These are phyloP conservation scores for Flaveria ramosissima DNA, from an alignment of 129 eudicot genomes.

Conservation along the genomic window DNA sequence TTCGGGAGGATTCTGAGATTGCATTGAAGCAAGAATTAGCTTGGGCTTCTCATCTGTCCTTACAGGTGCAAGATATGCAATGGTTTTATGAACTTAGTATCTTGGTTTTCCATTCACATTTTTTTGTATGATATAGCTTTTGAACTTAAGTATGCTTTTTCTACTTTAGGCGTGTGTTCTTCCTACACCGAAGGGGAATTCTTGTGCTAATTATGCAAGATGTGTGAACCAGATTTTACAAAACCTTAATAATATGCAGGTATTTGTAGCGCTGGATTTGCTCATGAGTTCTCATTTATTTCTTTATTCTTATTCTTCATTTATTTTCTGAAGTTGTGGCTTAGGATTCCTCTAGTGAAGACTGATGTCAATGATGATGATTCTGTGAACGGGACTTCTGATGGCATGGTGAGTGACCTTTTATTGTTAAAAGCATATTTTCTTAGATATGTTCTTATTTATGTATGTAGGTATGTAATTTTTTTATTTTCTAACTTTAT, in stretches of 20 bases:
- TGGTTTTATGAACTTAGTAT: neutral
- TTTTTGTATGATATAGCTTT: neutral
- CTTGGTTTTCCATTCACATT: neutral
- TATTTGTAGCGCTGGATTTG: conserved; percentile 18
- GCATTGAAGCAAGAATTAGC: conserved; percentile 80
- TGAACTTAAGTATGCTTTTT: conserved; percentile 12
- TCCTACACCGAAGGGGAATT: conserved; percentile 81
- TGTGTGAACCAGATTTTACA: conserved; percentile 91
- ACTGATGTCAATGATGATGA: conserved; percentile 64
- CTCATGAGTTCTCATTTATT: neutral
- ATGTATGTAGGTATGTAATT: neutral
- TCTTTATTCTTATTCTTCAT: conserved; percentile 33
- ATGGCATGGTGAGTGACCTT: conserved; percentile 51
- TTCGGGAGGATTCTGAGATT: conserved; percentile 78
- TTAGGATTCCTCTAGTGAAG: conserved; percentile 88
- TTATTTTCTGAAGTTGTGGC: conserved; percentile 72
- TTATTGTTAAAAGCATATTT: neutral
- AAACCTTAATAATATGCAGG: conserved; percentile 86
- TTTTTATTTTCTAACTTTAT: conserved; percentile 14
- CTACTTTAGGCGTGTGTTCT: conserved; percentile 84
- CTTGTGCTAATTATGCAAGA: conserved; percentile 93
- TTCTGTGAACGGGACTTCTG: conserved; percentile 36
- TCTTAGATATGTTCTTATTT: neutral
- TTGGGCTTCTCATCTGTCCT: conserved; percentile 97
- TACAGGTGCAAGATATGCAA: conserved; percentile 58